phyloP scores from a whole-genome alignment of 495 filamentous ascomycete species.

The Hypoxylon lienhwacheense region DNA sequence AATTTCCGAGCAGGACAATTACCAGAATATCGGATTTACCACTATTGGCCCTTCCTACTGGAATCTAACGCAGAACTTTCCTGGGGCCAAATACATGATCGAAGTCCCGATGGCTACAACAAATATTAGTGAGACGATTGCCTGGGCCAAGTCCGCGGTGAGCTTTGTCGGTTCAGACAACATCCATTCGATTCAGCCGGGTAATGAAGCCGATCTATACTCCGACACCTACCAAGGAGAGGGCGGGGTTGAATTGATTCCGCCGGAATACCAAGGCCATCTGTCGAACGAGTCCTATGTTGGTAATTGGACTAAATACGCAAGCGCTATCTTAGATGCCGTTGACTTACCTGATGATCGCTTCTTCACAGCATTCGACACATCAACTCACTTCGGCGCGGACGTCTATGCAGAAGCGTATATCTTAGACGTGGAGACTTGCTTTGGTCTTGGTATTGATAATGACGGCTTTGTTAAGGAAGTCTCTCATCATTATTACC shows the following conservation, averaged over 20 bases:
- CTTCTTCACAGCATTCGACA: slow-evolving; percentile 37
- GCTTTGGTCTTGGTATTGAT: slow-evolving; percentile 38
- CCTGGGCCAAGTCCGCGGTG: slow-evolving; percentile 35
- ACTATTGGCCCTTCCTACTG: slow-evolving; percentile 39
- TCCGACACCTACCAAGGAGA: slow-evolving; percentile 25
- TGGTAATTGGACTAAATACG: slow-evolving; percentile 36
- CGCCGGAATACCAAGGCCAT: slow-evolving; percentile 35
- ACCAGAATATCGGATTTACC: slow-evolving; percentile 35
- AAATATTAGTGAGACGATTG: slow-evolving; percentile 36
- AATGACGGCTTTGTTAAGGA: slow-evolving; percentile 28
- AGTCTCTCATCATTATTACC: slow-evolving; percentile 38
- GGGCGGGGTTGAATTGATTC: slow-evolving; percentile 29
- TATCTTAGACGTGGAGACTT: slow-evolving; percentile 30
- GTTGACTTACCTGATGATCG: slow-evolving; percentile 24
- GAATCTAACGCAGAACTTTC: slow-evolving; percentile 33
- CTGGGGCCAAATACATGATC: slow-evolving; percentile 33
- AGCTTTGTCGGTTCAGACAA: slow-evolving; percentile 22
- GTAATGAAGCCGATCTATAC: slow-evolving; percentile 38
- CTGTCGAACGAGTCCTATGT: slow-evolving; percentile 37
- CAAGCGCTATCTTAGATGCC: slow-evolving; percentile 19
- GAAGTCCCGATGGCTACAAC: slow-evolving; percentile 38
- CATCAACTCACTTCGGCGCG: slow-evolving; percentile 24
- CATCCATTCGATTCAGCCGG: slow-evolving; percentile 39
- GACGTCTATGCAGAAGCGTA: slow-evolving; percentile 18
- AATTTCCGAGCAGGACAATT: slow-evolving; percentile 35